These are phyloP conservation scores for Neurospora sp. DNA, from an alignment of 495 filamentous ascomycete genomes.

Conservation along the genomic window DNA sequence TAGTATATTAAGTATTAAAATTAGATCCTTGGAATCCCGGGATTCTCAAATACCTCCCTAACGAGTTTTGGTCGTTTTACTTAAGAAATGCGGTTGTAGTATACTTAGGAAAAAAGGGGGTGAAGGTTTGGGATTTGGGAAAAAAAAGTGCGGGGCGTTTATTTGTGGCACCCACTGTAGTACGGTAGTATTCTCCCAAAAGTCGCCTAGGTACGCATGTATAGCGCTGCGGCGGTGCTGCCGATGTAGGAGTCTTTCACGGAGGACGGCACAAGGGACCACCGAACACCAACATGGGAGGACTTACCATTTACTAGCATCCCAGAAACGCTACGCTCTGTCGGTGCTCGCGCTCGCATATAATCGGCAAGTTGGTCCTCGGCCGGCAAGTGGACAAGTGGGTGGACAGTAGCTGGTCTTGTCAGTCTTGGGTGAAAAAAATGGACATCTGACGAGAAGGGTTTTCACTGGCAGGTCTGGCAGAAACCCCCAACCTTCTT, in stretches of 20 bases:
- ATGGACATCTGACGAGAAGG: background rate
- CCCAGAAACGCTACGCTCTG: background rate
- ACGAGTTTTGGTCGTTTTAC: no score
- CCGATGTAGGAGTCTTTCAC: background rate
- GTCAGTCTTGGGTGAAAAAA: background rate
- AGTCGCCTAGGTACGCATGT: background rate
- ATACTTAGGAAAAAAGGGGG: no score
- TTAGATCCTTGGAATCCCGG: no score
- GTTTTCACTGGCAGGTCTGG: background rate
- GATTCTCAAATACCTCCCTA: no score
- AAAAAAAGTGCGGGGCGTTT: no score
- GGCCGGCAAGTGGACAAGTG: background rate
- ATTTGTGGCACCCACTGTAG: no score
- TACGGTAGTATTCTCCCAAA: background rate
- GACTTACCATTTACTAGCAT: background rate
- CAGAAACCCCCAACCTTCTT: background rate
- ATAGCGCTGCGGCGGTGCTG: background rate
- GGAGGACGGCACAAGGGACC: background rate
- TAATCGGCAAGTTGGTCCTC: background rate
- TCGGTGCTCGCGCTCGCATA: background rate
- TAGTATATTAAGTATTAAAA: no score
- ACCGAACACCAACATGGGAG: background rate
- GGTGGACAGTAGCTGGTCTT: background rate
- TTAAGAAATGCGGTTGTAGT: no score
- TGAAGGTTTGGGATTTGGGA: no score